Conservation (phyloP, 495 filamentous ascomycete species). For the Hypoxylon fuscum region DNA sequence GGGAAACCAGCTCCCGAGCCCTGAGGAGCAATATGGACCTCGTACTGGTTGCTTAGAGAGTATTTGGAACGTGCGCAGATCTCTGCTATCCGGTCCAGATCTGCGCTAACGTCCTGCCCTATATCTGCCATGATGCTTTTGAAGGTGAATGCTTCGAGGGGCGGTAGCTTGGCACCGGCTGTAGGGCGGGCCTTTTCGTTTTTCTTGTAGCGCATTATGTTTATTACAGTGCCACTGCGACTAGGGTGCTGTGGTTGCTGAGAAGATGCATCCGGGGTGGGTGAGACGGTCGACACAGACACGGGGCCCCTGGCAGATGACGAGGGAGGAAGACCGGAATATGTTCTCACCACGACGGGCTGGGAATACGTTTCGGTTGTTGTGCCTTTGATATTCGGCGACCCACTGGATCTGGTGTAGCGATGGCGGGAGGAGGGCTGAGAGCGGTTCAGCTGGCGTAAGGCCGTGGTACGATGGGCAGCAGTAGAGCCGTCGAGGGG, state of each 20-base stretch:
- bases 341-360: constrained; percentile 66
- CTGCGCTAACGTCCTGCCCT: constrained; percentile 53
- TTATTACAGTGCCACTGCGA: constrained; percentile 27
- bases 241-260: constrained; percentile 19
- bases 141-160: constrained; percentile 66
- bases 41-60: constrained; percentile 66
- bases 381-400: constrained; percentile 47
- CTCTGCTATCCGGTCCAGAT: constrained; percentile 66
- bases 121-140: constrained; percentile 65
- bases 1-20: constrained; percentile 56
- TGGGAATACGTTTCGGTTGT: constrained; percentile 63
- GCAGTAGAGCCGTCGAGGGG: constrained; percentile 53
- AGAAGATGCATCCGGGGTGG: constrained; percentile 14
- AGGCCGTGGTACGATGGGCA: constrained; percentile 51
- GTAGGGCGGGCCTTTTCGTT: constrained; percentile 31
- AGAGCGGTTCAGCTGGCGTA: constrained; percentile 56
- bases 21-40: constrained; percentile 66
- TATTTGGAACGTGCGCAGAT: constrained; percentile 65
- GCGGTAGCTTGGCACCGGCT: constrained; percentile 52
- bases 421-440: constrained; percentile 53
- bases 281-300: constrained; percentile 13
- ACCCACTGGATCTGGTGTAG: constrained; percentile 50
- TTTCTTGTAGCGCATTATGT: constrained; percentile 44
- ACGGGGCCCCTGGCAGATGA: constrained; percentile 22
- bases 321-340: constrained; percentile 50